Base-by-base conservation (phyloP, 1,284 basidiomycete species). In the Fomitopsis pinicola region DNA sequence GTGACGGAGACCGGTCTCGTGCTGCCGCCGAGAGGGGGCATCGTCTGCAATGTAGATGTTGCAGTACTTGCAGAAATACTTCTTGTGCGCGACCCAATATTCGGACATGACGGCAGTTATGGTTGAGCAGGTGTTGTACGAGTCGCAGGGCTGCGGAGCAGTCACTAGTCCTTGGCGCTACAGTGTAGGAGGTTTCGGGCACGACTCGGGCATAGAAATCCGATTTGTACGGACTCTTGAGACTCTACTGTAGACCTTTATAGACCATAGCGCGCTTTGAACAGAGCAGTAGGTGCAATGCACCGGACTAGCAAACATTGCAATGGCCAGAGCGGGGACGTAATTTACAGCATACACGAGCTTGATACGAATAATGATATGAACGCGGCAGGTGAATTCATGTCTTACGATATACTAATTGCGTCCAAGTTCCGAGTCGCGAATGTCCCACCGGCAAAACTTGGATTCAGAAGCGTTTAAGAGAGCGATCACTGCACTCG, bases 1-100 rank as follows among this genome's bases (percentile, higher is more conserved):
- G 79, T 99, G 97, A 54, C 94, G 87, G 56, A 97, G 77, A 50
- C 97, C 97, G 64, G 85, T 91, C 76, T 99, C 97, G 74, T 99
- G 97, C 63, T 96, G 94, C 64, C 86, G 82, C 58, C 92, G 85
- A 2, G 97, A 98, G 5, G 95, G 95, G 12, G 86, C 92, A 80
- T 97, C 95, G 75, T 97, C 95, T 60, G 93, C 85, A 65, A 98
- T 96, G 77, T 89, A 94, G 61, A 91, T 92, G 54, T 93, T 91
- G 76, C 93, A 95, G 77, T 94, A 94, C 70, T 91, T 91, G 84
- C 91, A 93, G 68, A 82, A 88, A 74, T 91, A 93, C 65, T 86
- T 86, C 75, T 92, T 92, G 72, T 90, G 87, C 22, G 92, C 92
- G 59, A 93, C 88, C 91, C 91, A 93, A 73, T 88, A 93, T 73